Evolutionary conservation across 202 grass and related monocot genomes (phyloP), one percentile per base, ranked within the genome.

Genomic region (Digitaria exilis): DNA sequence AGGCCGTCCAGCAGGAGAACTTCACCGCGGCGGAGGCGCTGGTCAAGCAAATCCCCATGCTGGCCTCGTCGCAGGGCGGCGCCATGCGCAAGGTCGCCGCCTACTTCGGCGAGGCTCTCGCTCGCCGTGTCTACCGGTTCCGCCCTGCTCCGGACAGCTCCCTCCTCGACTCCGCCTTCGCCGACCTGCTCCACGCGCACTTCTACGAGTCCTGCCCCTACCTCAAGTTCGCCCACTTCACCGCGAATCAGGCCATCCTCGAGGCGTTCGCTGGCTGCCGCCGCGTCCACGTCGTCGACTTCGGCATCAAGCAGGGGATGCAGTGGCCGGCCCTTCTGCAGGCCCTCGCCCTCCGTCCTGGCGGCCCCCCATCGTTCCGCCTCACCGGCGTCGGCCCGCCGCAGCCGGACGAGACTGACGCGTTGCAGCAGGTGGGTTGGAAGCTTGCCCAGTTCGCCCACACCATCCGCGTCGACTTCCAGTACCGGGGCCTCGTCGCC

Each of bases 171-270:
- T 85, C 94, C 39, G 87, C 89, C 84, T 87, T 97, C 62, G 85
- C 83, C 4, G 94, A 97, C 87, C 84, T 95, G 18, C 92, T 98
- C 34, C 90, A 98, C 88, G 60, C 84, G 6, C 95, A 98, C 89
- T 98, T 98, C 87, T 98, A 98, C 85, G 95, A 98, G 84, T 91
- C 91, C 18, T 93, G 92, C 71, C 95, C 95, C 70, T 98, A 98
- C 86, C 92, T 98, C 88, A 98, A 98, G 86, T 98, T 98, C 51
- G 95, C 95, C 29, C 95, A 98, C 83, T 98, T 98, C 87, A 95
- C 95, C 43, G 95, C 95, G 0, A 98, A 98, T 72, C 95, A 98
- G 69, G 95, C 95, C n/a, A 95, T 98, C 81, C 89, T 98, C 30
- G 95, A 98, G 84, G 95, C 92, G 26, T 98, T 98, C 77, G 87